These are phyloP conservation scores for Pseudotsuga menziesii DNA, from an alignment of 75 land plant genomes.

Conservation along the genomic window DNA sequence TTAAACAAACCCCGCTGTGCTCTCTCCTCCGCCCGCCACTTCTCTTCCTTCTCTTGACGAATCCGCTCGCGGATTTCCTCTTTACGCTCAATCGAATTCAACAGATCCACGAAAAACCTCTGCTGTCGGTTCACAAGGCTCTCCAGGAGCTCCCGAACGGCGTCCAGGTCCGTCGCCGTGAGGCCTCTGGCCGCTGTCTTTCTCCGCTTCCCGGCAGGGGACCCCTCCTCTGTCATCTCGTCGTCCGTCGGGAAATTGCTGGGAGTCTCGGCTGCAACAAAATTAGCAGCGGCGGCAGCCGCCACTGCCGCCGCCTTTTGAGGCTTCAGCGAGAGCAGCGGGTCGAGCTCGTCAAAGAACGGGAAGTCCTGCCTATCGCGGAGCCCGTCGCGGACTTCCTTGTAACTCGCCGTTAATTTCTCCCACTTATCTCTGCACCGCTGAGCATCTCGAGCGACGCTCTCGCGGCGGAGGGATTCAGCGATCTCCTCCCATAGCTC, in stretches of 20 bases:
- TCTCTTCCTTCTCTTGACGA: slow-evolving; percentile 29
- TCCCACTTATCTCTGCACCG: slow-evolving; percentile 44
- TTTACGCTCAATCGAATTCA: slow-evolving; percentile 21
- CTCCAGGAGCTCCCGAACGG: slow-evolving; percentile 19
- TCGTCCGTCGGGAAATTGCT: slow-evolving; percentile 10
- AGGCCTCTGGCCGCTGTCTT: not conserved
- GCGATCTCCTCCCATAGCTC: slow-evolving; percentile 56
- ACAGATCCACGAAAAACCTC: slow-evolving; percentile 17
- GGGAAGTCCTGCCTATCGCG: slow-evolving; percentile 40
- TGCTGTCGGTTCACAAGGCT: slow-evolving; percentile 18
- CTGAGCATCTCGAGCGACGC: slow-evolving; percentile 34
- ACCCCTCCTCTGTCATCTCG: slow-evolving; percentile 9
- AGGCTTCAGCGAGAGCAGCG: slow-evolving; percentile 36
- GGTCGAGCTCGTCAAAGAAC: slow-evolving; percentile 40
- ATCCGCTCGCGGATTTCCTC: slow-evolving; percentile 29
- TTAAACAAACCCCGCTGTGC: slow-evolving; percentile 18
- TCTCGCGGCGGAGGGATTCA: slow-evolving; percentile 26
- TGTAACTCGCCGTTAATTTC: slow-evolving; percentile 36
- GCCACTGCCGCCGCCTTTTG: not conserved
- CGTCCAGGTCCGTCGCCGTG: slow-evolving; percentile 11
- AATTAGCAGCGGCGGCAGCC: not conserved
- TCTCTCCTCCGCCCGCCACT: slow-evolving; percentile 29
- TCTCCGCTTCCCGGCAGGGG: slow-evolving; percentile 7
- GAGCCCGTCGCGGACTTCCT: slow-evolving; percentile 43
- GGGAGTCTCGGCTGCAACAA: slow-evolving; percentile 1